These are phyloP conservation scores for Scheffersomyces titani DNA, from an alignment of 1,139 yeast species.

Conservation along the genomic window DNA sequence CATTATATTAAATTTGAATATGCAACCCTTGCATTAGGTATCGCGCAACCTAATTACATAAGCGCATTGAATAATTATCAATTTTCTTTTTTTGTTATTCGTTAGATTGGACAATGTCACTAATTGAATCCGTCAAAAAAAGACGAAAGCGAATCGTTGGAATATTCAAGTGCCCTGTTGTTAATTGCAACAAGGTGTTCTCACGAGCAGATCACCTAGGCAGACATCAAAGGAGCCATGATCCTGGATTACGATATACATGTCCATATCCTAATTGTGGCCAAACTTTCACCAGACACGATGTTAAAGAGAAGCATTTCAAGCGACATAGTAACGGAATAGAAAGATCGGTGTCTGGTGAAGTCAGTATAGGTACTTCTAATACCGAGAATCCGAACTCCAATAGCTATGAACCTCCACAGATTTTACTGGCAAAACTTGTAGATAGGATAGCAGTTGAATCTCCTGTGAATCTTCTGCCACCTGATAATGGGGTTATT, in stretches of 20 bases:
- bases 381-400: not conserved
- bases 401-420: not conserved
- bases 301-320: conserved; percentile 38
- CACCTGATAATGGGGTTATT: not conserved
- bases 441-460: not conserved
- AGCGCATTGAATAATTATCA: not conserved
- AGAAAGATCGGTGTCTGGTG: not conserved
- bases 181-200: conserved; percentile 35
- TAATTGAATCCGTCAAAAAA: not conserved
- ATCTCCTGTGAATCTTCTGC: not conserved
- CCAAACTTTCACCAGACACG: conserved; percentile 36
- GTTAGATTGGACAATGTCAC: not conserved
- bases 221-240: conserved; percentile 42
- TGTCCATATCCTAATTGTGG: conserved; percentile 37
- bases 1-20: not conserved
- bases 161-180: conserved; percentile 14
- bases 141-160: conserved; percentile 18
- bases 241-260: conserved; percentile 24
- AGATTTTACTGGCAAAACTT: not conserved
- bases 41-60: not conserved
- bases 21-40: not conserved
- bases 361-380: not conserved
- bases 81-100: not conserved
- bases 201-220: conserved; percentile 43
- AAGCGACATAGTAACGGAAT: conserved; percentile 26